A percentile compares a stretch with the other conserved stretches of the same genome.
Conservation (phyloP, 192 early-diverging fungal species). For the Dissophora ornata region DNA sequence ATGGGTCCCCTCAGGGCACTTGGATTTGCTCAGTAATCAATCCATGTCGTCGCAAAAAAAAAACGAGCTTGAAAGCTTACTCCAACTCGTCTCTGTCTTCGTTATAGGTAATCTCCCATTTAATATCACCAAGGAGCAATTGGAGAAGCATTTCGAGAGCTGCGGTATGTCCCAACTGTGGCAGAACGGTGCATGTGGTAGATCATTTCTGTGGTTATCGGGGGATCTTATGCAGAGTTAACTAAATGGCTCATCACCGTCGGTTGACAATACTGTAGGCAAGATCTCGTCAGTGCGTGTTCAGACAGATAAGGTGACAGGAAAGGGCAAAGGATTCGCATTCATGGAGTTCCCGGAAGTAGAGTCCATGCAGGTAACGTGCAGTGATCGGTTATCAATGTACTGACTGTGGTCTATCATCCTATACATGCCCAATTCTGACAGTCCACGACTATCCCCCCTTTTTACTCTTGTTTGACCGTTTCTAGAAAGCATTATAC, state of each 20-base stretch:
- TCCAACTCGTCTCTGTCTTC: no score
- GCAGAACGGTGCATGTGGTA: no score
- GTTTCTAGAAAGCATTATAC: constrained; percentile 64
- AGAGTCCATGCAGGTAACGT: constrained; percentile 61
- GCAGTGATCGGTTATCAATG: no score
- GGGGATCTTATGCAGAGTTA: no score
- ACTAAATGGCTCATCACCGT: no score
- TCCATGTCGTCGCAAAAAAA: no score
- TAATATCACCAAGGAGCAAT: constrained; percentile 70
- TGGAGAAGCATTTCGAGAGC: constrained; percentile 68
- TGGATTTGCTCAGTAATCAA: no score
- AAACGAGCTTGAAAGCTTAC: no score
- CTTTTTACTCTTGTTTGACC: no score
- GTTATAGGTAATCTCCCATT: constrained; percentile 71
- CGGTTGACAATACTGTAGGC: constrained; percentile 7
- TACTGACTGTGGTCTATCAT: no score
- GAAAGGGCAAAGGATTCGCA: constrained; percentile 79
- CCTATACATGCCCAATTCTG: no score
- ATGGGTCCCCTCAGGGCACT: neutral
- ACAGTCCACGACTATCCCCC: constrained; percentile 4
- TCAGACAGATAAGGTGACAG: constrained; percentile 75
- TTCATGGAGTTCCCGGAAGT: constrained; percentile 74
- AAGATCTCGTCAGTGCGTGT: constrained; percentile 69
- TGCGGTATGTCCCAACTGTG: constrained; percentile 56
- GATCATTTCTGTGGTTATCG: no score